Percentiles rank a stretch among this genome's conserved stretches.
Conservation (phyloP, 1,139 yeast genomes). For the Suhomyces chickasaworum region DNA sequence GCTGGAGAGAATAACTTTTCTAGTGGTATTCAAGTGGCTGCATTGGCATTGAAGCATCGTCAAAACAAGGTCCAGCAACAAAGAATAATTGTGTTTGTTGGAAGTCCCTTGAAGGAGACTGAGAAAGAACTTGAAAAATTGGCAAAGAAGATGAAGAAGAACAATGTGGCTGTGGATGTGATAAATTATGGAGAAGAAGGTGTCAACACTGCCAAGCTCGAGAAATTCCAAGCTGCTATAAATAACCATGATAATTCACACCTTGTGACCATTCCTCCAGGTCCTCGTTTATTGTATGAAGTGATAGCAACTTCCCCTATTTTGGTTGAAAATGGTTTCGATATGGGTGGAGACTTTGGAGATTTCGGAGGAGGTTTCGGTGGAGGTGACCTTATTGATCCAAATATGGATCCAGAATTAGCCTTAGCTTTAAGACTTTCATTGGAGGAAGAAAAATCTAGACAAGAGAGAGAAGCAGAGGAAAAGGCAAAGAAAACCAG, state of each 20-base stretch:
- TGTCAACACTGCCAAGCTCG: constrained; percentile 75
- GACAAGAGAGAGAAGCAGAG: constrained; percentile 65
- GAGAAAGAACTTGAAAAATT: constrained; percentile 76
- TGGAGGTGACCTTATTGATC: constrained; percentile 71
- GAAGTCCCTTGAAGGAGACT: constrained; percentile 76
- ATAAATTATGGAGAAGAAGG: constrained; percentile 91
- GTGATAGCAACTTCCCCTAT: constrained; percentile 71
- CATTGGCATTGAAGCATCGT: constrained; percentile 92
- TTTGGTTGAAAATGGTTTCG: constrained; percentile 57
- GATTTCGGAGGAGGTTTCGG: constrained; percentile 47
- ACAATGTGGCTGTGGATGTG: constrained; percentile 85
- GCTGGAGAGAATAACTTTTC: constrained; percentile 69
- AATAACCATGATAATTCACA: constrained; percentile 81
- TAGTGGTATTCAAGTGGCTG: constrained; percentile 95
- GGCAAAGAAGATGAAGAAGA: constrained; percentile 93
- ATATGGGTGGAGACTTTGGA: constrained; percentile 40
- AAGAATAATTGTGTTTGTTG: constrained; percentile 86
- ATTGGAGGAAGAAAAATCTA: constrained; percentile 76
- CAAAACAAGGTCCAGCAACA: constrained; percentile 92
- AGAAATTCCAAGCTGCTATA: constrained; percentile 75
- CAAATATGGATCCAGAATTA: constrained; percentile 94
- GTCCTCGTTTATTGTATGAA: constrained; percentile 78
- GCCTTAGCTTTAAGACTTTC: constrained; percentile 91
- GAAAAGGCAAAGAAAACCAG: constrained; percentile 36
- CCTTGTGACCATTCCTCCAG: constrained; percentile 85